phyloP scores from a whole-genome alignment of 1,139 yeast genomes.

The Zygosaccharomyces sapae region DNA sequence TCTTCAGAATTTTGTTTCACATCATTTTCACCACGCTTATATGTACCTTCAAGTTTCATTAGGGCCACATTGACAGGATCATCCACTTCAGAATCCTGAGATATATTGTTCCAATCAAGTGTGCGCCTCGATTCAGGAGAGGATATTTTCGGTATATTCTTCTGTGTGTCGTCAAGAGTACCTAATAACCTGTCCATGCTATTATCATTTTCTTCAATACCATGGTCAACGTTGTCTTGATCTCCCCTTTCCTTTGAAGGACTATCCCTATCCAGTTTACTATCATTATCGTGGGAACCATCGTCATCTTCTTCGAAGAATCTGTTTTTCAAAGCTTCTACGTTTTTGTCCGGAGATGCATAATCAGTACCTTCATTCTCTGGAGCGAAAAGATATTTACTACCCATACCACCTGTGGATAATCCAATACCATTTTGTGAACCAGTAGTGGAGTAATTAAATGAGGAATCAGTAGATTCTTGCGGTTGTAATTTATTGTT shows the following conservation, averaged over 20 bases:
- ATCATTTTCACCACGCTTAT: constrained; percentile 18
- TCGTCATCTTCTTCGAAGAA: constrained; percentile 25
- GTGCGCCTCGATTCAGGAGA: constrained; percentile 39
- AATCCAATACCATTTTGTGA: constrained; percentile 9
- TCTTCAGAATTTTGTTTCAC: constrained; percentile 8
- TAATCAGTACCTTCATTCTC: constrained; percentile 27
- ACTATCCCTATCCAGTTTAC: not conserved
- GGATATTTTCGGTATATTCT: constrained; percentile 9
- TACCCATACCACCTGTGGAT: constrained; percentile 13
- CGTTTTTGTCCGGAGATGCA: constrained; percentile 33
- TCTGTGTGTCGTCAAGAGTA: constrained; percentile 11
- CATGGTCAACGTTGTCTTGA: not conserved
- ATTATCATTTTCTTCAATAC: not conserved
- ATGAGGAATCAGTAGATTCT: constrained; percentile 12
- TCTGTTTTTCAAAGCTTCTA: constrained; percentile 31
- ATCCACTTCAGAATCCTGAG: constrained; percentile 65
- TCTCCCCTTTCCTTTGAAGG: not conserved
- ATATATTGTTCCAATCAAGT: constrained; percentile 71
- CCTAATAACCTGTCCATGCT: constrained; percentile 2
- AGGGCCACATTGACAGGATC: constrained; percentile 76
- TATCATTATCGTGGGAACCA: constrained; percentile 11
- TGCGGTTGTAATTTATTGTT: constrained; percentile 2
- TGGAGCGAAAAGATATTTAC: constrained; percentile 32
- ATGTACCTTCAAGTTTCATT: constrained; percentile 70
- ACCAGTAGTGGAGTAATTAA: constrained; percentile 8